phyloP scores from a whole-genome alignment of 139 green algal species.

The Chlamydomonas eustigma region DNA sequence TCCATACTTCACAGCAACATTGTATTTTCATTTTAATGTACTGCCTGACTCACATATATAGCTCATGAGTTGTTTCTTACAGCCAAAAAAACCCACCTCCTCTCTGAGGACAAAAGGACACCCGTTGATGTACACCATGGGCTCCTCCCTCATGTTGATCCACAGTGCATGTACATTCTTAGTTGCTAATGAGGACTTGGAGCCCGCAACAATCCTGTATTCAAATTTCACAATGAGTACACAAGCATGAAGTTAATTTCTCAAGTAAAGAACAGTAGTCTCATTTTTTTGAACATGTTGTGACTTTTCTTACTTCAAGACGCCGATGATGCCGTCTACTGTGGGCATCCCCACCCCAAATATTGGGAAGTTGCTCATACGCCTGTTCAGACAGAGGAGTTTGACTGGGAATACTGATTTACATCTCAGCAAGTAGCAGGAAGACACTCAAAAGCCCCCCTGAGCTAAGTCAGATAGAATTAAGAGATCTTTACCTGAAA shows the following conservation, averaged over 20 bases:
- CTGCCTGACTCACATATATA: too few relatives aligned
- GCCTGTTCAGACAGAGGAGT: neutral
- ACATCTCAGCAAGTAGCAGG: neutral
- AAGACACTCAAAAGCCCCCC: slow-evolving; percentile 14
- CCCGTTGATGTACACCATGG: slow-evolving; percentile 91
- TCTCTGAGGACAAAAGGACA: slow-evolving; percentile 89
- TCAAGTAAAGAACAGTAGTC: too few relatives aligned
- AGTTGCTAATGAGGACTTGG: slow-evolving; percentile 20
- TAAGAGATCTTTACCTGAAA: too few relatives aligned
- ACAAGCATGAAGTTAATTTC: too few relatives aligned
- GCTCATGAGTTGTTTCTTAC: too few relatives aligned
- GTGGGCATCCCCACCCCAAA: slow-evolving; percentile 88
- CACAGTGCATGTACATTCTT: slow-evolving; percentile 61
- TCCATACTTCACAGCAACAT: neutral
- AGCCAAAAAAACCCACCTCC: slow-evolving; percentile 43
- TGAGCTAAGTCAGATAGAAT: neutral
- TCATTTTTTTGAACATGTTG: too few relatives aligned
- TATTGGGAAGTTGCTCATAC: slow-evolving; percentile 56
- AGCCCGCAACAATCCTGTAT: slow-evolving; percentile 24
- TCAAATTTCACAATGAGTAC: too few relatives aligned
- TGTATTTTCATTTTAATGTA: too few relatives aligned
- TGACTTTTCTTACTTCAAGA: slow-evolving; percentile 39
- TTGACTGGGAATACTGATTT: too few relatives aligned
- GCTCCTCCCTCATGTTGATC: slow-evolving; percentile 96
- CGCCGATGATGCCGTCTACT: slow-evolving; percentile 69